Evolutionary conservation across 1,284 basidiomycete species (phyloP), one percentile per base, ranked within the genome.

Genomic region (Tylopilus orsonianus): DNA sequence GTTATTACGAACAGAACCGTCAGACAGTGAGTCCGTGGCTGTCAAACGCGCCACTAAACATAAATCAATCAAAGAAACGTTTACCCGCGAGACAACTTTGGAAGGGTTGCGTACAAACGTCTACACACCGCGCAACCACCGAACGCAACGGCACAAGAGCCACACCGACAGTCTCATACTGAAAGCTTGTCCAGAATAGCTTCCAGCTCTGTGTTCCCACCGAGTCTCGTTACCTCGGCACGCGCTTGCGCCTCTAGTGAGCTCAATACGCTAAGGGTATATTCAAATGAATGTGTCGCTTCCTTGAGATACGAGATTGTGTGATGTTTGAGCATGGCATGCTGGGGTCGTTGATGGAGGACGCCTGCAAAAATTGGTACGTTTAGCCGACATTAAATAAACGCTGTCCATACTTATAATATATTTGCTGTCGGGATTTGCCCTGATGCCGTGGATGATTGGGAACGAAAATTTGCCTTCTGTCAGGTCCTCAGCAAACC

Each of bases 381-480:
- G 14, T 41, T 52, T 33, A 43, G 37, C 24, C 36, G 33, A 50
- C 6, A 13, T 20, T 20, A 37, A 43, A 42, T 18, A 19, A n/a
- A 16, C 2, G 6, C 5, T 19, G 23, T 20, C 73, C 87, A 51
- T 57, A 94, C 93, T 95, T 41, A 96, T 73, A 29, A 97, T 77
- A 68, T 88, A 86, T 24, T 82, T 78, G 64, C 90, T 90, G 0
- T 79, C 75, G 5, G 71, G 73, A 61, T 93, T 81, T 8, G 85
- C 78, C 23, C 87, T 79, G 24, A 97, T 86, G n/a, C 87, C 83
- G 65, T 97, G 95, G 0, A 98, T 85, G 39, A 97, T 79, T 0
- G 93, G 94, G 67, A 97, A 98, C 13, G 89, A 93, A 71, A 97
- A 97, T 66, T 98, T 98, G 10, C 95, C 95, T 70, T 98, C 95